These are phyloP conservation scores for Colletotrichum aenigma DNA, from an alignment of 2,329 filamentous ascomycete genomes.

Conservation along the genomic window DNA sequence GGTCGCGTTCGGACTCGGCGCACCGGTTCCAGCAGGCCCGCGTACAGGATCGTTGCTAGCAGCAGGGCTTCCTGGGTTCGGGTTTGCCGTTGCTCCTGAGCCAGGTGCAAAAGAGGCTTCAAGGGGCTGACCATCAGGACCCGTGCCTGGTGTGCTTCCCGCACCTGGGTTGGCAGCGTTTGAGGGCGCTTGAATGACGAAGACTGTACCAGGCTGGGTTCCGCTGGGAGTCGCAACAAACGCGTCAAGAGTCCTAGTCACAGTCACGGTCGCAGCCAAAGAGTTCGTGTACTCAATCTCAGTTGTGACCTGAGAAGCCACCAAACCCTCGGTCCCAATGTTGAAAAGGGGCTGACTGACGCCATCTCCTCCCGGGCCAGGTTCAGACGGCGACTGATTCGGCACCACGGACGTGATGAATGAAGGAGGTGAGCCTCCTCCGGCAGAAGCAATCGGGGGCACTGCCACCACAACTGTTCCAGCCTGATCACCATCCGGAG, in stretches of 20 bases:
- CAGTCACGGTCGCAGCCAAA: neutral
- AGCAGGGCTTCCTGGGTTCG: neutral
- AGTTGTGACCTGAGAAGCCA: neutral
- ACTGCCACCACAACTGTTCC: constrained; percentile 14
- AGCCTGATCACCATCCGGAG: neutral
- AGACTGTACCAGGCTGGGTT: constrained; percentile 1
- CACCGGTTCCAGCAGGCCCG: neutral
- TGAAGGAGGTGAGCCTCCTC: constrained; percentile 6
- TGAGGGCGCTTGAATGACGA: neutral
- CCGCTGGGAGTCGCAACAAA: constrained; percentile 7
- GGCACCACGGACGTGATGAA: neutral
- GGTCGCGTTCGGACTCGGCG: neutral
- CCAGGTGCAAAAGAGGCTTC: neutral
- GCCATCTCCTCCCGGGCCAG: neutral
- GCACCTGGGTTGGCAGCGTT: neutral
- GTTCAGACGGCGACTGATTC: neutral
- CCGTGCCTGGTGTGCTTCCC: neutral
- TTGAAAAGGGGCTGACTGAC: neutral
- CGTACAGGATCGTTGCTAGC: neutral
- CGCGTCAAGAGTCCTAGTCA: neutral
- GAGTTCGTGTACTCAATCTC: neutral
- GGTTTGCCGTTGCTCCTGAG: neutral
- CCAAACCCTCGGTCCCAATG: neutral
- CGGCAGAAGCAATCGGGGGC: neutral
- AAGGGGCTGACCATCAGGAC: neutral